Conservation (phyloP, 306 rosid genomes). For the Quercus aquifolioides region DNA sequence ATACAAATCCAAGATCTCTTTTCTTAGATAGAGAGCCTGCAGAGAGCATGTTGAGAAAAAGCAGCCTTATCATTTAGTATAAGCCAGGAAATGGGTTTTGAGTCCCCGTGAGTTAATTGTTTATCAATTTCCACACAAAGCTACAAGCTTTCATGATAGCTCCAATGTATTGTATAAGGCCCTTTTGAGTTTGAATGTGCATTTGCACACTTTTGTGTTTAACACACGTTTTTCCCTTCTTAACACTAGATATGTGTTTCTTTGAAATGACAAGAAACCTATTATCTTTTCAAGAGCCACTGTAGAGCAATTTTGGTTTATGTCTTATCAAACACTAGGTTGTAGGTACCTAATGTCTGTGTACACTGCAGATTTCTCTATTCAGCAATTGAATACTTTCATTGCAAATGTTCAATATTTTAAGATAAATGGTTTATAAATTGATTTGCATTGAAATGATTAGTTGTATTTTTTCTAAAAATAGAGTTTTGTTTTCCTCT, state of each 20-base stretch:
- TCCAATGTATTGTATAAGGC: background rate
- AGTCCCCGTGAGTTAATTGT: background rate
- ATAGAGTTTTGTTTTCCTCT: background rate
- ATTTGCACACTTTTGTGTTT: background rate
- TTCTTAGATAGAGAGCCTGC: too few species aligned
- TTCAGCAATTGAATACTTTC: background rate
- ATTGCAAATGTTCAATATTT: background rate
- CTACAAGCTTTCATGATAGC: background rate
- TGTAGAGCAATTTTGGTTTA: background rate
- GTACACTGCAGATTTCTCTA: slow-evolving; percentile 5
- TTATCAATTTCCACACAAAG: background rate
- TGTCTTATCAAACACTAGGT: background rate
- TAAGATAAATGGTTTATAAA: background rate
- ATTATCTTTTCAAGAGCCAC: background rate
- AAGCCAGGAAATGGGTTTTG: too few species aligned
- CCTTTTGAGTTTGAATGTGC: background rate
- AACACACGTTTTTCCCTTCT: background rate
- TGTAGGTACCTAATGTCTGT: background rate
- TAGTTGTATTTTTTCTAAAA: background rate
- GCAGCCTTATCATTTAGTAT: too few species aligned
- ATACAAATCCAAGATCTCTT: background rate
- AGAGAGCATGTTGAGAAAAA: too few species aligned
- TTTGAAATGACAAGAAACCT: background rate
- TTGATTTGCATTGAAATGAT: background rate
- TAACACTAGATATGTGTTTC: background rate